Evolutionary conservation across 352 stramenopile species (phyloP).

Genomic region (Globisporangium nagaii): DNA sequence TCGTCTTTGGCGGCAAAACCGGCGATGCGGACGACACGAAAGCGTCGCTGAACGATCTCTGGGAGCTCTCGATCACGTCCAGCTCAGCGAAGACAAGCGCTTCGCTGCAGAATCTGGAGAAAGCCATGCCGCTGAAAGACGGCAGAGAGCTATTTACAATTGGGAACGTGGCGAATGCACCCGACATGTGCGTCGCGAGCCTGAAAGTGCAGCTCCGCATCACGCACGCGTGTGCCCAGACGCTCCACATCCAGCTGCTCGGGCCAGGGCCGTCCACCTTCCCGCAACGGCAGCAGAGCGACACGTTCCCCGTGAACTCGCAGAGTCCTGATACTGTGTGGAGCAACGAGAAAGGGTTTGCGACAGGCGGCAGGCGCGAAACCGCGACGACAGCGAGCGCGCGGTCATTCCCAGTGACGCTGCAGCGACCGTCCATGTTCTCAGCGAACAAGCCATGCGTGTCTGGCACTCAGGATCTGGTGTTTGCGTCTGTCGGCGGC

Average conservation of each 20-base stretch:
- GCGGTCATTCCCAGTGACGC: slow-evolving; percentile 42
- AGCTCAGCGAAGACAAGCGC: slow-evolving; percentile 23
- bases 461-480: slow-evolving; percentile 24
- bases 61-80: slow-evolving; percentile 54
- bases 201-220: slow-evolving; percentile 45
- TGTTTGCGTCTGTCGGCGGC: slow-evolving; percentile 20
- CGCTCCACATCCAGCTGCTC: slow-evolving; percentile 48
- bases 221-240: slow-evolving; percentile 49
- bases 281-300: slow-evolving; percentile 36
- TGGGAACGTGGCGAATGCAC: slow-evolving; percentile 22
- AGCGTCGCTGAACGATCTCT: slow-evolving; percentile 48
- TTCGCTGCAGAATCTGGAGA: slow-evolving; percentile 33
- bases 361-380: slow-evolving; percentile 18
- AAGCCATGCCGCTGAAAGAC: slow-evolving; percentile 34
- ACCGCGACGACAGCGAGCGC: slow-evolving; percentile 30
- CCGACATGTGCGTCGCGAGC: slow-evolving; percentile 38
- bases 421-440: slow-evolving; percentile 37
- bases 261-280: slow-evolving; percentile 54
- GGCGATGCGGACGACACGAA: slow-evolving; percentile 18
- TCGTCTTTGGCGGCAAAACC: slow-evolving; percentile 56
- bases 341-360: slow-evolving; percentile 31
- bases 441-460: slow-evolving; percentile 18
- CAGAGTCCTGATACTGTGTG: slow-evolving; percentile 33
- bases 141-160: slow-evolving; percentile 44
- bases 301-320: slow-evolving; percentile 30